Conservation (phyloP, 2,329 filamentous ascomycete species). For the Gliomastix tumulicola region DNA sequence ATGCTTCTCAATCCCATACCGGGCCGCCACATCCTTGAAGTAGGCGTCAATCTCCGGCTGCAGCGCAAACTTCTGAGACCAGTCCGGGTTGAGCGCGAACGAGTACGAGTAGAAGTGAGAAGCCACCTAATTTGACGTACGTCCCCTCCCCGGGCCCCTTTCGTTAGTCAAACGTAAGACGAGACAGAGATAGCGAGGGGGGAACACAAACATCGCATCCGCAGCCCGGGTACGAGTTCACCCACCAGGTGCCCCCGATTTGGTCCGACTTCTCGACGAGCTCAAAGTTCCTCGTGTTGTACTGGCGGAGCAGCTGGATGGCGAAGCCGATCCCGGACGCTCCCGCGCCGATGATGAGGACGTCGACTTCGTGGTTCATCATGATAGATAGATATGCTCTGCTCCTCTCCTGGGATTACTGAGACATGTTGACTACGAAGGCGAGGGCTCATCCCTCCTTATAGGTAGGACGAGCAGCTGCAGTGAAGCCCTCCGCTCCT, state of each 20-base stretch:
- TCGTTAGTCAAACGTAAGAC: too few relatives aligned
- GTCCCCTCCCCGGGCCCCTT: too few relatives aligned
- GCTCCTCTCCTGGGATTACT: too few relatives aligned
- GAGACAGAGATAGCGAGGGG: too few relatives aligned
- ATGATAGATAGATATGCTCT: too few relatives aligned
- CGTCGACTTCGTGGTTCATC: too few relatives aligned
- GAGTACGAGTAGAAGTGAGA: conserved; percentile 17
- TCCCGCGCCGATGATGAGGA: background rate
- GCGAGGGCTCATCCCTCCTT: too few relatives aligned
- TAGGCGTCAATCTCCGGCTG: background rate
- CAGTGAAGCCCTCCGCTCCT: too few relatives aligned
- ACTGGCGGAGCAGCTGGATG: conserved; percentile 11
- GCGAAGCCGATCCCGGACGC: conserved; percentile 5
- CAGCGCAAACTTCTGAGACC: background rate
- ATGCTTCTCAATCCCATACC: background rate
- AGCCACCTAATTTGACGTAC: too few relatives aligned
- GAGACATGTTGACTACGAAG: too few relatives aligned
- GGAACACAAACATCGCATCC: conserved; percentile 17
- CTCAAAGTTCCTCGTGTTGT: conserved; percentile 4
- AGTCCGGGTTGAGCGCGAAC: background rate
- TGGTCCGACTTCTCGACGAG: conserved; percentile 13
- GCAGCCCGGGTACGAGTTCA: conserved; percentile 17
- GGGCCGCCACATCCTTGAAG: background rate
- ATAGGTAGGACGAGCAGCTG: too few relatives aligned
- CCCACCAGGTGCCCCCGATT: conserved; percentile 15